Percentiles rank a stretch among this genome's conserved stretches.
phyloP scores from a whole-genome alignment of 345 rosid species.

The Barbarea vulgaris region DNA sequence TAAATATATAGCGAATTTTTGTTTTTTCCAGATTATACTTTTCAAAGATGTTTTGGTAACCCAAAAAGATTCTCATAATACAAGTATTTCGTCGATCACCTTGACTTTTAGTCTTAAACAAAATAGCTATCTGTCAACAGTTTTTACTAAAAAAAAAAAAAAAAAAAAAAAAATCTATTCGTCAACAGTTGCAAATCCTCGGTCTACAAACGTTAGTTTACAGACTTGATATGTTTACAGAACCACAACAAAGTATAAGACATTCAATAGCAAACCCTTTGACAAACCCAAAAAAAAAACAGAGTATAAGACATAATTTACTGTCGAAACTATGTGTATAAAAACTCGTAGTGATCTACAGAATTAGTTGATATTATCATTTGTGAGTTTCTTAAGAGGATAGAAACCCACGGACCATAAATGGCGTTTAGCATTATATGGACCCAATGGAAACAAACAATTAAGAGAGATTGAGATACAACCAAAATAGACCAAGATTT shows the following conservation, averaged over 20 bases:
- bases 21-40: neutral
- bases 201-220: constrained; percentile 4
- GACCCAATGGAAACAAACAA: constrained; percentile 1
- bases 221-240: neutral
- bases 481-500: neutral
- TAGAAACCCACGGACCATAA: constrained; percentile 13
- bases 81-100: neutral
- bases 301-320: neutral
- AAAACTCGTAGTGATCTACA: neutral
- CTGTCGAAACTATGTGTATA: neutral
- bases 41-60: neutral
- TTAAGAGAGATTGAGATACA: constrained; percentile 6
- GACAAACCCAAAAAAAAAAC: too few relatives aligned
- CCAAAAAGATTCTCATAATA: neutral
- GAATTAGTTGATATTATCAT: neutral
- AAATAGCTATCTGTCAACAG: neutral
- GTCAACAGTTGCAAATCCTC: neutral
- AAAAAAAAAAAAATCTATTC: too few relatives aligned
- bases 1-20: neutral
- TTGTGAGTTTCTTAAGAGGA: neutral
- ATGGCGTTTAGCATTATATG: neutral
- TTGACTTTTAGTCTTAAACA: neutral
- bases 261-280: too few relatives aligned
- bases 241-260: constrained; percentile 3
- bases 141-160: too few relatives aligned